A percentile compares a stretch with the other conserved stretches of the same genome.
Evolutionary conservation across 345 rosid genomes (phyloP).

Genomic region (Populus deltoides): DNA sequence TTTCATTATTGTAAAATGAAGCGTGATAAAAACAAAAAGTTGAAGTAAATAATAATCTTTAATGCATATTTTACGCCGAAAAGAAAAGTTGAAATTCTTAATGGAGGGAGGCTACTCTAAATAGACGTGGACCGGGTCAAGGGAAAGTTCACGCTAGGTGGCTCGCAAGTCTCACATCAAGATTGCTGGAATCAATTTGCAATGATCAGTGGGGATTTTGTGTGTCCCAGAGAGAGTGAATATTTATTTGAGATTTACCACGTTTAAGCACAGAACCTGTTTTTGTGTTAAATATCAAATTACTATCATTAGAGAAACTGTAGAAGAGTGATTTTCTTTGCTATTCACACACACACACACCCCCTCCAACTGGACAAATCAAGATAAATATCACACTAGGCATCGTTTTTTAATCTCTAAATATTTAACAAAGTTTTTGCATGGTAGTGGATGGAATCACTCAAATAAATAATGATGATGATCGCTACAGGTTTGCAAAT

Average conservation of each 20-base stretch:
- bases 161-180: not conserved
- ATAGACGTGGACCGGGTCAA: not conserved
- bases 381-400: too few relatives aligned
- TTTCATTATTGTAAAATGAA: not conserved
- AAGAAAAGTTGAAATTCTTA: not conserved
- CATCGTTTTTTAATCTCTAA: not conserved
- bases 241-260: not conserved
- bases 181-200: slow-evolving; percentile 4
- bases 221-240: slow-evolving; percentile 9
- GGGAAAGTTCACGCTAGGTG: not conserved
- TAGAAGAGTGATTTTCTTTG: too few relatives aligned
- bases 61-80: not conserved
- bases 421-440: not conserved
- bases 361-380: too few relatives aligned
- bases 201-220: slow-evolving; percentile 11
- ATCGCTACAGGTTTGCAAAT: not conserved
- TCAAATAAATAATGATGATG: not conserved
- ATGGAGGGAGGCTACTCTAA: not conserved
- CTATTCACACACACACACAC: too few relatives aligned
- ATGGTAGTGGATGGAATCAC: not conserved
- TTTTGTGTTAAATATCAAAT: not conserved
- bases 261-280: not conserved
- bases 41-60: not conserved
- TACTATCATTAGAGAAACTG: not conserved
- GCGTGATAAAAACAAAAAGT: not conserved